These are phyloP conservation scores for Acacia pycnantha DNA, from an alignment of 331 rosid species.

Conservation along the genomic window DNA sequence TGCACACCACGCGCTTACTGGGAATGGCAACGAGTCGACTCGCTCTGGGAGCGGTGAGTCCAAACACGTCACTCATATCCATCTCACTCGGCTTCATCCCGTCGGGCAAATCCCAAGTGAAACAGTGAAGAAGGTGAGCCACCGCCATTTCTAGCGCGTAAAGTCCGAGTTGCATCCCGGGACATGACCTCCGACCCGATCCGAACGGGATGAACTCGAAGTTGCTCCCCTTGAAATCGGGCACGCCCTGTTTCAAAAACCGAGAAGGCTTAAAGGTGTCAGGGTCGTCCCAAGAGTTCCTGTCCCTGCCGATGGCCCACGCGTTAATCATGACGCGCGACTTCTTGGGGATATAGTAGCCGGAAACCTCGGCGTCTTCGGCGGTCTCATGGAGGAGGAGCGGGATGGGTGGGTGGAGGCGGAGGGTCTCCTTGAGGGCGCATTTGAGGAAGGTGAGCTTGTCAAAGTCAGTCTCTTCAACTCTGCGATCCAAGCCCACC, in stretches of 20 bases:
- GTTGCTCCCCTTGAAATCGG: conserved; percentile 68
- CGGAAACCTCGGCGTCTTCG: conserved; percentile 48
- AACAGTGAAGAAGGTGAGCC: conserved; percentile 73
- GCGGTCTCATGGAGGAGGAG: conserved; percentile 84
- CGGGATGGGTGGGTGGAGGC: conserved; percentile 90
- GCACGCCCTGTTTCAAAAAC: conserved; percentile 41
- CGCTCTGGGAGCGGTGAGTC: conserved; percentile 80
- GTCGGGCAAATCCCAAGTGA: conserved; percentile 72
- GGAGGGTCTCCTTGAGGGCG: conserved; percentile 56
- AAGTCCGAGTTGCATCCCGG: conserved; percentile 81
- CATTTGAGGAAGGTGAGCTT: conserved; percentile 53
- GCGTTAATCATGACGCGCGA: conserved; percentile 75
- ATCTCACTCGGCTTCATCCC: conserved; percentile 77
- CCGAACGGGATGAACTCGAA: conserved; percentile 90
- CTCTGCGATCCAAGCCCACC: conserved; percentile 60
- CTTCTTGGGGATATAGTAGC: conserved; percentile 55
- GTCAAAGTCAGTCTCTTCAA: conserved; percentile 65
- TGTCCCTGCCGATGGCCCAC: conserved; percentile 74
- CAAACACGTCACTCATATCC: conserved; percentile 66
- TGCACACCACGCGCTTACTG: conserved; percentile 46
- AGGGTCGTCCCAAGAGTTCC: conserved; percentile 56
- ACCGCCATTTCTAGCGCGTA: conserved; percentile 67
- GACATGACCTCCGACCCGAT: conserved; percentile 89
- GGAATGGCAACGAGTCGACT: conserved; percentile 71
- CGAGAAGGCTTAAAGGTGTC: conserved; percentile 55